phyloP scores from a whole-genome alignment of 176 grass and related monocot species.

The Areca catechu region DNA sequence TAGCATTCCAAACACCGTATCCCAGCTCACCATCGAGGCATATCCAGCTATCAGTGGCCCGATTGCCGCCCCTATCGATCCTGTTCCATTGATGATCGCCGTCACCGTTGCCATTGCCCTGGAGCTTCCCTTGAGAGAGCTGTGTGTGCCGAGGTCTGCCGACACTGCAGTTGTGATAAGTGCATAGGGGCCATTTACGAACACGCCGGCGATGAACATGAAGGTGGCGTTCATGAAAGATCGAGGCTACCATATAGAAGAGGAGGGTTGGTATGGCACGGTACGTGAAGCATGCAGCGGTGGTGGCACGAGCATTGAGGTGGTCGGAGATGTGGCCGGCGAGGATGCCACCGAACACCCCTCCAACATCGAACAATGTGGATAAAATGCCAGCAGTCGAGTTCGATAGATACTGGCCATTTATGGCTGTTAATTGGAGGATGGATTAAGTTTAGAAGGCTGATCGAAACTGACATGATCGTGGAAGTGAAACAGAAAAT shows the following conservation, averaged over 20 bases:
- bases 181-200: constrained; percentile 78
- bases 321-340: constrained; percentile 81
- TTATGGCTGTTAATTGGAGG: constrained; percentile 32
- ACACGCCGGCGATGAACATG: constrained; percentile 58
- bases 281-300: constrained; percentile 68
- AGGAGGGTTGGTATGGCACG: constrained; percentile 67
- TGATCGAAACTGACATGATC: too few species aligned
- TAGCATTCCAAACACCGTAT: constrained; percentile 71
- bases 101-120: constrained; percentile 75
- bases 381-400: constrained; percentile 41
- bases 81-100: constrained; percentile 75
- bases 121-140: constrained; percentile 68
- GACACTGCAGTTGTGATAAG: constrained; percentile 81
- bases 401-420: constrained; percentile 53
- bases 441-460: too few species aligned
- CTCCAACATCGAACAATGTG: constrained; percentile 73
- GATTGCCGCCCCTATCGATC: constrained; percentile 62
- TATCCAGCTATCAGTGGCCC: constrained; percentile 75
- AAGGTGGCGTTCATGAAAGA: constrained; percentile 40
- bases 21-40: constrained; percentile 61
- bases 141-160: constrained; percentile 68
- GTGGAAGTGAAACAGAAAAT: too few species aligned
- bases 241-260: constrained; percentile 67
- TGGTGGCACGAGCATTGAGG: constrained; percentile 54
- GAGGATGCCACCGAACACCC: constrained; percentile 61